Base-by-base conservation (phyloP, 306 rosid genomes). In the Prunus campanulata region DNA sequence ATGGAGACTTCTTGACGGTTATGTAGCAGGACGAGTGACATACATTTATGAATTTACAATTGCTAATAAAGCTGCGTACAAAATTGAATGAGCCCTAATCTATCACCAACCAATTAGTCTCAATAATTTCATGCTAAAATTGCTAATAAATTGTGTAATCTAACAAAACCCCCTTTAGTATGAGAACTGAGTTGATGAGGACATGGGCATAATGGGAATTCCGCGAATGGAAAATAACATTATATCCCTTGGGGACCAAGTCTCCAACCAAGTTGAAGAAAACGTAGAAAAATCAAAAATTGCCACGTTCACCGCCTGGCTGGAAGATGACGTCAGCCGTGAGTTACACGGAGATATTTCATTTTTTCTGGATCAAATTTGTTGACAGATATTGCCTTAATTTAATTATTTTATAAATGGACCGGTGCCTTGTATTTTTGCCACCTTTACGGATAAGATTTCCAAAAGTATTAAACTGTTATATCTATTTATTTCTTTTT, bases 321-420 rank as follows among this genome's bases (percentile, higher is more conserved):
- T 81, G 74, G 75, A 75, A 25, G 35, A 64, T 57, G 83, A 71
- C 79, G 77, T 67, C 51, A 66, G 44, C 78, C 79, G 70, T 46
- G 78, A 50, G 39, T 72, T 25, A 57, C 80, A 55, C 24, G 64
- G 77, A 25, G 8, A 51, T 35, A 35, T 39, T 39, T 39, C 9
- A 0, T 7, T 6, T 39, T 39, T 39, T 39, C 44, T 39, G 44
- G 44, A 39, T 39, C 44, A 39, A 39, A 39, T 39, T 39, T 39
- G 9, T 39, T 39, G 44, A 39, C 44, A 39, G 44, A 39, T 39
- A 6, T 7, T 39, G 44, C 44, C 44, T 39, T 2, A 39, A 39
- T 39, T 7, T 1, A 39, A 39, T 39, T 39, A 39, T 7, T 39
- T 39, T 39, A 39, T 39, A 39, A 39, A 39, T 1, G 44, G 9